phyloP scores from a whole-genome alignment of 2,329 filamentous ascomycete genomes.

The Pseudogymnoascus sp. region DNA sequence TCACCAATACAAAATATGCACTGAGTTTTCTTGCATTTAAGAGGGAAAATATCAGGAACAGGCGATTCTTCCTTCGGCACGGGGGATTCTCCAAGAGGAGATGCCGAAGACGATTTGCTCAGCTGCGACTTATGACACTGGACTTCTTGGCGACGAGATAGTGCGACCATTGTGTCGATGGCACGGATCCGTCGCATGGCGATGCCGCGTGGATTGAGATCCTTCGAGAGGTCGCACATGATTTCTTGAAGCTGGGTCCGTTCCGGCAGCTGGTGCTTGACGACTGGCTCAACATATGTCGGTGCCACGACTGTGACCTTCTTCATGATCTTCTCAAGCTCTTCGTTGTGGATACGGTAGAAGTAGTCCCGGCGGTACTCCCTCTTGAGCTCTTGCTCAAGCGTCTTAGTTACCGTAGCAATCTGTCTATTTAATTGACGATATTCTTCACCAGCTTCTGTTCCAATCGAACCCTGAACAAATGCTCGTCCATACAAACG shows the following conservation, averaged over 20 bases:
- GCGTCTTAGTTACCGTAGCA: not conserved
- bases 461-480: not conserved
- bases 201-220: slow-evolving; percentile 16
- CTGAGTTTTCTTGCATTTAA: not conserved
- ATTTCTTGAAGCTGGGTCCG: slow-evolving; percentile 17
- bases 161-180: slow-evolving; percentile 17
- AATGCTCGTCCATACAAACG: not conserved
- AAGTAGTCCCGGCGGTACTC: slow-evolving; percentile 11
- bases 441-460: not conserved
- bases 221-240: slow-evolving; percentile 20
- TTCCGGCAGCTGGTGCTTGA: slow-evolving; percentile 20
- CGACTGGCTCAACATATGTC: slow-evolving; percentile 10
- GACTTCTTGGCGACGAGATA: slow-evolving; percentile 10
- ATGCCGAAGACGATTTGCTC: not conserved
- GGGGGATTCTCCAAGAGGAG: not conserved
- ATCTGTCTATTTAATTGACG: not conserved
- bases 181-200: slow-evolving; percentile 16
- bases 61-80: not conserved
- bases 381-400: slow-evolving; percentile 4
- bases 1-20: not conserved
- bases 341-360: slow-evolving; percentile 12
- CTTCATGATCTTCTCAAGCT: slow-evolving; percentile 5
- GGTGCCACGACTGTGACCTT: not conserved
- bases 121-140: not conserved
- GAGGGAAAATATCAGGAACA: slow-evolving; percentile 1